Base-by-base conservation (phyloP, 1,284 basidiomycete species). In the Sphaerobolus stellatus region DNA sequence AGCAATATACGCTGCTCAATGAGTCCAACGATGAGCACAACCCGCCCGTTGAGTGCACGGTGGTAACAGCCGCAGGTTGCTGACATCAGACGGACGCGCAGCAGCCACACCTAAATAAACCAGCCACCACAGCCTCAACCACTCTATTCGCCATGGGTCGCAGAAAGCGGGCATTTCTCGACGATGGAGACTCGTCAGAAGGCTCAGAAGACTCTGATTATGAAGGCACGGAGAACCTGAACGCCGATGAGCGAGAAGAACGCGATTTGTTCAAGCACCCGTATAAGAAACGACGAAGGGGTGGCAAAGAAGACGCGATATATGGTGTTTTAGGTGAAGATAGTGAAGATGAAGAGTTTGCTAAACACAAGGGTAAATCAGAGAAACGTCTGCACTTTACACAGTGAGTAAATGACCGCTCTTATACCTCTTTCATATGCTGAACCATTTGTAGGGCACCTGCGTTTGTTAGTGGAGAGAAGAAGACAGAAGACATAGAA, bases 291-390 rank as follows among this genome's bases (percentile, higher is more conserved):
- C 80, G 82, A 54, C 75, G 79, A 51, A 76, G 82, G 50, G 84
- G 82, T 55, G 84, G 81, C 27, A 91, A 88, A 67, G 87, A 90
- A 33, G 83, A 86, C 54, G 87, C 87, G 1, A 78, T 89, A 54
- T 94, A 95, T 64, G 94, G 94, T 3, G 76, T 93, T 0, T 95
- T 94, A 72, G 91, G 78, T 0, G 83, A 87, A 1, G 79, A 84
- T 44, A 86, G 85, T 54, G 86, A 89, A 34, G 84, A 85, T 20
- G 82, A 83, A 54, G 75, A 68, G 33, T 70, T 65, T 48, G 65
- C 66, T 64, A 58, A 61, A 58, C 64, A 59, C 40, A 46, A 64
- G 52, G 31, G 52, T 54, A 27, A 57, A 14, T 16, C 77, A 74
- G 68, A 76, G 70, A 63, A 78, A 69, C 54, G 82, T 82, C 69